Evolutionary conservation across 2,329 filamentous ascomycete genomes (phyloP), one percentile per base, ranked within the genome.

Genomic region (Colletotrichum simmondsii): DNA sequence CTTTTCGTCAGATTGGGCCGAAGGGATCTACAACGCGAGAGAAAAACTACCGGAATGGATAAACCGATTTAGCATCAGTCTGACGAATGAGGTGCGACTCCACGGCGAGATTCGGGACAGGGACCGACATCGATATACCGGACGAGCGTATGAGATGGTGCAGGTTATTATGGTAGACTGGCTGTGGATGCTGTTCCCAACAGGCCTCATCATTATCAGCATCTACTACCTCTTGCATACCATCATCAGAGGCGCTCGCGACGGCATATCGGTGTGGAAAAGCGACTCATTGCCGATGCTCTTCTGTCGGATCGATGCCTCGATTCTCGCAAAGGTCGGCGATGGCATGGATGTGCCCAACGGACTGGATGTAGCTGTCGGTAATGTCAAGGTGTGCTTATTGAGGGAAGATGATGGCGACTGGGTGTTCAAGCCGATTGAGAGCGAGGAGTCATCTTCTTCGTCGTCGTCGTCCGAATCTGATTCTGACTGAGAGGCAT

Each of bases 231-330:
- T 84, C 28, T 72, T 79, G 37, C 75, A 80, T 65, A 83, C 82
- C 24, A 79, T 83, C n/a, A 75, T 77, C 71, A 78, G 77, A n/a
- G 80, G 79, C 19, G 78, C 80, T 30, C 78, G 78, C 32, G 80
- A 83, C 67, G 79, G 77, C 3, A 79, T 85, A 5, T 80, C 78
- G 28, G 81, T 80, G 5, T 83, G 82, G 82, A 84, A 84, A 66
- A 77, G 79, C 24, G 80, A 81, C 57, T 82, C 81, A 14, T 72
- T 84, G 66, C 82, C 82, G 1, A 82, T 84, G 81, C 72, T 84
- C 10, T 84, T 84, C 64, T 82, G 80, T 59, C 78, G 78, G 7
- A 80, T 84, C 22, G 80, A 83, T 54, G 75, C 76, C 6, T 76
- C 76, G 30, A 82, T 83, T 37, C 77, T 81, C 22, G 76, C 72